A percentile compares a stretch with the other conserved stretches of the same genome.
phyloP scores from a whole-genome alignment of 345 rosid species.

The Eucalyptus erythrocorys region DNA sequence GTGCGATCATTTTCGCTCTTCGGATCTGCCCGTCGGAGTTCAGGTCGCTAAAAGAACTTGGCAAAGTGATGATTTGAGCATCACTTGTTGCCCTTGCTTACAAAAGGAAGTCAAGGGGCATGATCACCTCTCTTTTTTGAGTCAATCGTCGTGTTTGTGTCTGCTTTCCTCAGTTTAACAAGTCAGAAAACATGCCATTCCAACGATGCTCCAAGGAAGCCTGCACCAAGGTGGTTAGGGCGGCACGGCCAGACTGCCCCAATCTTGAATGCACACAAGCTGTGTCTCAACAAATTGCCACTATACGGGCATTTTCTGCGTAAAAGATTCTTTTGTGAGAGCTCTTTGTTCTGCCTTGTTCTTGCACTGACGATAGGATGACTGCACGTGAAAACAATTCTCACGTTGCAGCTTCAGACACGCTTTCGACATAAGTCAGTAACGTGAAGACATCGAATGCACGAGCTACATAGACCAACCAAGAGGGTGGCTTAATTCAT shows the following conservation, averaged over 20 bases:
- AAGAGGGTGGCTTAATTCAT: background rate
- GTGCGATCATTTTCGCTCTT: background rate
- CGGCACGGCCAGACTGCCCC: background rate
- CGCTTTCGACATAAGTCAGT: background rate
- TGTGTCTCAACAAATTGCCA: background rate
- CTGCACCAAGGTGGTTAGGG: background rate
- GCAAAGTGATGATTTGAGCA: background rate
- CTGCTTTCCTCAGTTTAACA: background rate
- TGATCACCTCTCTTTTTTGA: background rate
- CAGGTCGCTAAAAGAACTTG: background rate
- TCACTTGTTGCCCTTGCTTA: background rate
- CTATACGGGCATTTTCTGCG: background rate
- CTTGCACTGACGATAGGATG: background rate
- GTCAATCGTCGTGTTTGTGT: background rate
- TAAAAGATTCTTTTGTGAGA: background rate
- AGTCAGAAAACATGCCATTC: background rate
- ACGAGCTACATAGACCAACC: background rate
- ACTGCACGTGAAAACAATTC: background rate
- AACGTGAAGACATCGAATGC: background rate
- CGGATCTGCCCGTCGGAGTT: background rate
- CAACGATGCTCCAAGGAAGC: background rate
- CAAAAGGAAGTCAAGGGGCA: background rate
- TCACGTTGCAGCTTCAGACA: background rate
- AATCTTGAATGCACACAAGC: background rate
- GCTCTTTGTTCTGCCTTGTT: background rate